phyloP scores from a whole-genome alignment of 2,329 filamentous ascomycete species.

The Allantophomopsis lycopodina region DNA sequence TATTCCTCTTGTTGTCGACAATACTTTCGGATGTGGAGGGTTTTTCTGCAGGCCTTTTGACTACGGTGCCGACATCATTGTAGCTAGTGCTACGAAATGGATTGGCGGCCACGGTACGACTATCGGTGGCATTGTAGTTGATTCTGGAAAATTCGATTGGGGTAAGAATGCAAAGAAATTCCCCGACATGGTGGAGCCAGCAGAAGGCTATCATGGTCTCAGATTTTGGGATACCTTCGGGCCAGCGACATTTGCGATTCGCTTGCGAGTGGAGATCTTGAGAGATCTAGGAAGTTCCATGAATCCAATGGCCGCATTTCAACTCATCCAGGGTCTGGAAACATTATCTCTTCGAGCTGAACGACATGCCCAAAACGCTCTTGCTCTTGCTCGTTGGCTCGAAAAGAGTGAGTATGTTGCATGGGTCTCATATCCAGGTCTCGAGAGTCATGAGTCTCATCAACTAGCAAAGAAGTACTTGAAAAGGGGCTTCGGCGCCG shows the following conservation, averaged over 20 bases:
- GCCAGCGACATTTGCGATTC: constrained; percentile 66
- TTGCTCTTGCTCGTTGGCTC: constrained; percentile 69
- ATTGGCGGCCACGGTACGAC: constrained; percentile 93
- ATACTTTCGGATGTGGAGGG: constrained; percentile 89
- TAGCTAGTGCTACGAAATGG: constrained; percentile 94
- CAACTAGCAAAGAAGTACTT: constrained; percentile 78
- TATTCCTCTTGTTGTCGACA: constrained; percentile 60
- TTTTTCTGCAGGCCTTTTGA: constrained; percentile 80
- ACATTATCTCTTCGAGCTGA: constrained; percentile 79
- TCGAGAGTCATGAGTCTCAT: constrained; percentile 71
- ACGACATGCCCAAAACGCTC: constrained; percentile 73
- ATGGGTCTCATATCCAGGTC: constrained; percentile 90
- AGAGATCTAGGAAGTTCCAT: constrained; percentile 73
- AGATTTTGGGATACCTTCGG: constrained; percentile 94
- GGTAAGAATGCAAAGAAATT: constrained; percentile 63
- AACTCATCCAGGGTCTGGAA: constrained; percentile 79
- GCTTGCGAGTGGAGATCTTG: constrained; percentile 77
- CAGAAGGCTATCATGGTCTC: constrained; percentile 81
- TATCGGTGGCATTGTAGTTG: constrained; percentile 73
- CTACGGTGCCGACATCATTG: constrained; percentile 84
- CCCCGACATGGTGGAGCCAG: constrained; percentile 83
- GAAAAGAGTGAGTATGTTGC: constrained; percentile 70
- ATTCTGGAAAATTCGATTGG: constrained; percentile 92
- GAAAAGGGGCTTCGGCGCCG: constrained; percentile 71
- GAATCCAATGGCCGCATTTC: constrained; percentile 87